These are phyloP conservation scores for Candida boleticola DNA, from an alignment of 805 yeast genomes.

Conservation along the genomic window DNA sequence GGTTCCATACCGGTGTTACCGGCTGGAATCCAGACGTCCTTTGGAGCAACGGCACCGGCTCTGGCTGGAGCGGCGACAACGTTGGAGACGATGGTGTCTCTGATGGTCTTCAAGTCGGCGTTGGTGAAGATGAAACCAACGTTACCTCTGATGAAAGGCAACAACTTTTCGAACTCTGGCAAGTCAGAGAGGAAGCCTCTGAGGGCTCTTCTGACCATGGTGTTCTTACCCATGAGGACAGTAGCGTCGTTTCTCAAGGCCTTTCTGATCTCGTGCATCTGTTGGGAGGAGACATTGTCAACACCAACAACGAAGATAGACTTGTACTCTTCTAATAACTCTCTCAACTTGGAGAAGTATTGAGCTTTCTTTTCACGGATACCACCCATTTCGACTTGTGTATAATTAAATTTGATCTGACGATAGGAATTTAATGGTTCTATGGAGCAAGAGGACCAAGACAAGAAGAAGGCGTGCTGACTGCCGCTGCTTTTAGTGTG, in stretches of 20 bases:
- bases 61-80: conserved; percentile 99
- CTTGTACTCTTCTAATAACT: conserved; percentile 93
- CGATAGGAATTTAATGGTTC: conserved; percentile 89
- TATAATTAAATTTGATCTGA: conserved; percentile 44
- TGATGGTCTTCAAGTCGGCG: conserved; percentile 85
- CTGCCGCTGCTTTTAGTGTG: background rate
- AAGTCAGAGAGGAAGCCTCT: conserved; percentile 91
- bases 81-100: conserved; percentile 85
- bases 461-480: background rate
- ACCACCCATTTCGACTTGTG: conserved; percentile 99
- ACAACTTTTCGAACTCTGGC: conserved; percentile 93
- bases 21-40: conserved; percentile 96
- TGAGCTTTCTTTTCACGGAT: conserved; percentile 95
- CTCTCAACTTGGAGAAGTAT: conserved; percentile 94
- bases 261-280: conserved; percentile 99
- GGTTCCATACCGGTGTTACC: conserved; percentile 99
- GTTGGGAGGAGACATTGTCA: conserved; percentile 99
- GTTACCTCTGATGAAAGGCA: conserved; percentile 96
- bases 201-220: conserved; percentile 99
- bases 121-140: conserved; percentile 99
- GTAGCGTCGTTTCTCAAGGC: conserved; percentile 92
- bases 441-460: conserved; percentile 17
- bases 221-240: conserved; percentile 99
- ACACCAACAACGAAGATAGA: conserved; percentile 99
- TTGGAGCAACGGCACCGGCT: conserved; percentile 99